Percentiles rank a stretch among this genome's conserved stretches.
phyloP scores from a whole-genome alignment of 768 basidiomycete genomes.

The Lactarius vividus region DNA sequence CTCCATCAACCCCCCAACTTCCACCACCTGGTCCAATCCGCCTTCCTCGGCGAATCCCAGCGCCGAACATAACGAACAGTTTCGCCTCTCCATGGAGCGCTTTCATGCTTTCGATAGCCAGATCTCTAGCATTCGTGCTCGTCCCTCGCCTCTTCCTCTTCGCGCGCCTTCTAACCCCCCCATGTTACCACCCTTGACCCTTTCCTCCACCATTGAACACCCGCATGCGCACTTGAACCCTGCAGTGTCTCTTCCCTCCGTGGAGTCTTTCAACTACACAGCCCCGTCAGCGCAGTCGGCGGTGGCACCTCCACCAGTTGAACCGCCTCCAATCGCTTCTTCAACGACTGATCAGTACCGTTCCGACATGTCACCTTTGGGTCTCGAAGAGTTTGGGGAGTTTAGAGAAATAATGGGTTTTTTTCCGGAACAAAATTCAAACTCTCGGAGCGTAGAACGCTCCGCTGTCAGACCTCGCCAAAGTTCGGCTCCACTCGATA shows the following conservation, averaged over 20 bases:
- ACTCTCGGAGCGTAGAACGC: conserved; percentile 6
- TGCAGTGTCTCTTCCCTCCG: conserved; percentile 17
- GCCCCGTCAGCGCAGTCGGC: conserved; percentile 4
- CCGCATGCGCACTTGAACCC: conserved; percentile 7
- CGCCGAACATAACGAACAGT: conserved; percentile 25
- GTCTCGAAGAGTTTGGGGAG: conserved; percentile 20
- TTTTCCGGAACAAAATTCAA: conserved; percentile 14
- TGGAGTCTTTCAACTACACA: conserved; percentile 12
- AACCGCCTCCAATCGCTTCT: conserved; percentile 4
- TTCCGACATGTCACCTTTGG: conserved; percentile 9
- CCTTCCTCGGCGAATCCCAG: conserved; percentile 6
- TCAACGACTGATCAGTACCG: conserved; percentile 11
- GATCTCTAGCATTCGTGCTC: conserved; percentile 26
- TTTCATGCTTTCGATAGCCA: conserved; percentile 29
- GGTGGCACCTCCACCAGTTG: conserved; percentile 1
- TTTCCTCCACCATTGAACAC: conserved; percentile 20
- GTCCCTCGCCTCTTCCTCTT: conserved; percentile 20
- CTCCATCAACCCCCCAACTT: conserved; percentile 6
- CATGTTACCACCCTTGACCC: conserved; percentile 26
- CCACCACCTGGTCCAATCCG: conserved; percentile 10
- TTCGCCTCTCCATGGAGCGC: conserved; percentile 28
- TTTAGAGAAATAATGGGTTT: conserved; percentile 20
- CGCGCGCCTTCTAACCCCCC: conserved; percentile 14
- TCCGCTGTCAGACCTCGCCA: conserved; percentile 13
- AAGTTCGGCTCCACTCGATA: conserved; percentile 9